These are phyloP conservation scores for Kondoa malvinella DNA, from an alignment of 768 basidiomycete species.

Conservation along the genomic window DNA sequence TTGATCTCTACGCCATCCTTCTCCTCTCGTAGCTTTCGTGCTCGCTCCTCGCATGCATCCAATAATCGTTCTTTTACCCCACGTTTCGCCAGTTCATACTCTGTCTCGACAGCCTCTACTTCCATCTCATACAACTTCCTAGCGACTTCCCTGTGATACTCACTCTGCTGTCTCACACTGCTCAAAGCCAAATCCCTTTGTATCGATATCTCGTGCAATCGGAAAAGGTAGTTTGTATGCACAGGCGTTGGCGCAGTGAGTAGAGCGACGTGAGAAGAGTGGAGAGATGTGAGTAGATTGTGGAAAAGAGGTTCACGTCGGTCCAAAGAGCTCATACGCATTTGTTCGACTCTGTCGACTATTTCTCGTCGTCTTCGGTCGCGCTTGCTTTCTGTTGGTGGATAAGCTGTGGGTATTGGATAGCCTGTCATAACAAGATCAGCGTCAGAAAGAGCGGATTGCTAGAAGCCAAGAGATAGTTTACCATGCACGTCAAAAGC, in stretches of 20 bases:
- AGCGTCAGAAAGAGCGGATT: too few relatives aligned
- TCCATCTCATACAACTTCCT: slow-evolving; percentile 33
- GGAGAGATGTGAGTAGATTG: slow-evolving; percentile 5
- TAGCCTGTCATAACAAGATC: too few relatives aligned
- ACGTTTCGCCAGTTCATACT: slow-evolving; percentile 34
- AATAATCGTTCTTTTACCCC: slow-evolving; percentile 32
- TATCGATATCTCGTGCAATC: slow-evolving; percentile 25
- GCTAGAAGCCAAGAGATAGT: too few relatives aligned
- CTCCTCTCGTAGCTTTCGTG: slow-evolving; percentile 35
- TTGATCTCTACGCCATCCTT: slow-evolving; percentile 35
- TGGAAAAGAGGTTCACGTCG: slow-evolving; percentile 28
- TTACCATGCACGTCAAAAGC: too few relatives aligned
- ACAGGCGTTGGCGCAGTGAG: slow-evolving; percentile 8
- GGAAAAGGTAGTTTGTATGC: slow-evolving; percentile 16
- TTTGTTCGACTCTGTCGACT: slow-evolving; percentile 35
- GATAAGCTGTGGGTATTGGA: background rate
- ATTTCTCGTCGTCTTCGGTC: slow-evolving; percentile 31
- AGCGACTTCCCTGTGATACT: slow-evolving; percentile 32
- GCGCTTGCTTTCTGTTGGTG: background rate
- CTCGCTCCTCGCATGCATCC: slow-evolving; percentile 34
- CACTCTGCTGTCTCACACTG: slow-evolving; percentile 31
- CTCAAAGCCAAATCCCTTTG: slow-evolving; percentile 34
- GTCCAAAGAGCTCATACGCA: slow-evolving; percentile 33
- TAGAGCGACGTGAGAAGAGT: slow-evolving; percentile 12
- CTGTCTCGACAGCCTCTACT: slow-evolving; percentile 34